Evolutionary conservation across 176 grass and related monocot species (phyloP), one percentile per base, ranked within the genome.

Genomic region (Oryza rufipogon): DNA sequence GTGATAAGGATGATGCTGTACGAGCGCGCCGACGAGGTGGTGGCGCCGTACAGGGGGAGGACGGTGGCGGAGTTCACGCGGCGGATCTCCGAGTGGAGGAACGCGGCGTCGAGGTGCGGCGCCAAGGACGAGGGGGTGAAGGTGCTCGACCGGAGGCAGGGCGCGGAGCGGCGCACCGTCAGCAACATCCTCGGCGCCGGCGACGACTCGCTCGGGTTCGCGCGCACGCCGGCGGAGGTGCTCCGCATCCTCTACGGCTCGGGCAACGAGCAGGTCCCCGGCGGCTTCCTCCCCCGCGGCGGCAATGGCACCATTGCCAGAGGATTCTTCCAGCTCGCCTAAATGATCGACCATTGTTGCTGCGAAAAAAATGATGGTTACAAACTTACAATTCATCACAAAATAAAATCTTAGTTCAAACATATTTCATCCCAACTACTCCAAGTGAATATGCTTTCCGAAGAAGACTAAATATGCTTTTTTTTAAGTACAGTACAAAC

Each of bases 231-330:
- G 9, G 91, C 87, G 0, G 95, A 95, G 82, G 87, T 93, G 13
- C 89, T 98, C 33, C 91, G 92, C 46, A 90, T 98, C 45, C 73
- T 98, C 47, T 93, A 98, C 52, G 91, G 85, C 3, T 93, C 89
- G 0, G 72, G 79, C 42, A 81, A 90, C 12, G 92, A 97, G 86
- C 75, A 88, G 41, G 33, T 76, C 2, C 95, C 95, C 3, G 92
- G 92, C 3, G 92, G 92, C 0, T 94, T 94, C 87, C 87, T 94
- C 39, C 95, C 95, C 7, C 72, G 65, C 5, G 90, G 92, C 5
- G 95, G 88, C 9, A 86, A 85, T n/a, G 92, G 95, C 7, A 92
- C 52, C 42, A 87, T 92, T 11, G 92, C 94, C 6, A 88, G 82
- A 66, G 80, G 83, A 6, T 86, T 86, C 68, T 73, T 78, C 74